These are phyloP conservation scores for Petasospora fabianii DNA, from an alignment of 1,139 yeast genomes.

Conservation along the genomic window DNA sequence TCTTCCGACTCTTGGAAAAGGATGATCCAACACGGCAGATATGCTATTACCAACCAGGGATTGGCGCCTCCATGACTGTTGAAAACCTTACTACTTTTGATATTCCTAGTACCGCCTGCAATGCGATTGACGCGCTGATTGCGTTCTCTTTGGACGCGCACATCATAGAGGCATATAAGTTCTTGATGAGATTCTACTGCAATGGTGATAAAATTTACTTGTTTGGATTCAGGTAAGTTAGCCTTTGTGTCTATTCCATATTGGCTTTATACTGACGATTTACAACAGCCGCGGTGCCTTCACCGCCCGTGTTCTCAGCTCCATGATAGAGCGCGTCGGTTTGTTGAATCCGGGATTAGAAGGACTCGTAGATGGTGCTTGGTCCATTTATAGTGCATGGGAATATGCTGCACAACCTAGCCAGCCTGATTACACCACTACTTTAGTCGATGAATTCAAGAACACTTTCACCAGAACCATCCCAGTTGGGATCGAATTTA, in stretches of 20 bases:
- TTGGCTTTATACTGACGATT: not conserved
- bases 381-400: conserved; percentile 61
- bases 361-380: conserved; percentile 52
- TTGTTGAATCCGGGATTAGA: conserved; percentile 50
- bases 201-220: conserved; percentile 49
- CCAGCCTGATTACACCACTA: conserved; percentile 36
- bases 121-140: conserved; percentile 43
- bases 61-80: conserved; percentile 48
- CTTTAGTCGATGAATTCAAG: conserved; percentile 48
- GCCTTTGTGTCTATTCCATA: not conserved
- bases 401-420: conserved; percentile 57
- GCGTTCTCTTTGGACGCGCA: conserved; percentile 54
- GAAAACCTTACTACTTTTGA: conserved; percentile 31
- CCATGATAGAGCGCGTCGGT: conserved; percentile 62
- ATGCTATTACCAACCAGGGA: conserved; percentile 66
- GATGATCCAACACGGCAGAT: conserved; percentile 37
- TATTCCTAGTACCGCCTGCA: conserved; percentile 22
- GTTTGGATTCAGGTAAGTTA: conserved; percentile 50
- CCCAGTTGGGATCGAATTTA: conserved; percentile 44
- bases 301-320: conserved; percentile 57
- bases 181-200: conserved; percentile 44
- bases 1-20: conserved; percentile 50
- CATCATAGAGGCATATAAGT: conserved; percentile 52
- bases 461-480: conserved; percentile 44
- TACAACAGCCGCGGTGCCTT: conserved; percentile 61